Evolutionary conservation across 306 rosid genomes (phyloP).

Genomic region (Phaseolus lunatus): DNA sequence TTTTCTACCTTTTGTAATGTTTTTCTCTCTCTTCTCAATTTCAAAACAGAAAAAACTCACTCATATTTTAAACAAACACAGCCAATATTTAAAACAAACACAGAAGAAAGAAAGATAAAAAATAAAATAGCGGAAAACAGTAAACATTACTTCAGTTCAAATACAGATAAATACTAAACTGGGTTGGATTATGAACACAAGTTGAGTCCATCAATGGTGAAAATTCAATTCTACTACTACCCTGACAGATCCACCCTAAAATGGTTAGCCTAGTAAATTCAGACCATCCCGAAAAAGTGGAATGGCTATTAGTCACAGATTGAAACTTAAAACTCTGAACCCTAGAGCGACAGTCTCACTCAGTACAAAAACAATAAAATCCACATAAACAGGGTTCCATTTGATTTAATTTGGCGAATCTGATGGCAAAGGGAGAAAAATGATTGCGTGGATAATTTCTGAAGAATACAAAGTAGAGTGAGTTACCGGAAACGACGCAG

Average conservation of each 20-base stretch:
- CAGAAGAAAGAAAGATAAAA: not conserved
- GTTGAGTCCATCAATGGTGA: not conserved
- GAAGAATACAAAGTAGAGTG: not conserved
- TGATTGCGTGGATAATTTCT: not conserved
- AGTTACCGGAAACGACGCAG: not conserved
- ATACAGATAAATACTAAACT: not conserved
- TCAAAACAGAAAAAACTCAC: not conserved
- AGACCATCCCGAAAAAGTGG: not conserved
- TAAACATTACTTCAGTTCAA: not conserved
- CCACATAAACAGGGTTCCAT: too few relatives aligned
- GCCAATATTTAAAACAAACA: not conserved
- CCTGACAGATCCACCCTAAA: not conserved
- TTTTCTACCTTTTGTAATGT: not conserved
- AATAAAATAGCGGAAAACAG: not conserved
- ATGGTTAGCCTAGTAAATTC: not conserved
- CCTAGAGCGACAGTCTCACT: not conserved
- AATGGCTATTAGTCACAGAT: too few relatives aligned
- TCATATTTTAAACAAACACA: too few relatives aligned
- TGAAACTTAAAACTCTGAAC: too few relatives aligned
- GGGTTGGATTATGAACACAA: not conserved
- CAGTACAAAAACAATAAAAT: not conserved
- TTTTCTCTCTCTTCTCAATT: constrained; percentile 9
- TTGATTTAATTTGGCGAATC: not conserved
- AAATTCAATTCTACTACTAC: not conserved
- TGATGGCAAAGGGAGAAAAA: not conserved